These are phyloP conservation scores for Volvox carteri DNA, from an alignment of 163 green algal genomes.

Conservation along the genomic window DNA sequence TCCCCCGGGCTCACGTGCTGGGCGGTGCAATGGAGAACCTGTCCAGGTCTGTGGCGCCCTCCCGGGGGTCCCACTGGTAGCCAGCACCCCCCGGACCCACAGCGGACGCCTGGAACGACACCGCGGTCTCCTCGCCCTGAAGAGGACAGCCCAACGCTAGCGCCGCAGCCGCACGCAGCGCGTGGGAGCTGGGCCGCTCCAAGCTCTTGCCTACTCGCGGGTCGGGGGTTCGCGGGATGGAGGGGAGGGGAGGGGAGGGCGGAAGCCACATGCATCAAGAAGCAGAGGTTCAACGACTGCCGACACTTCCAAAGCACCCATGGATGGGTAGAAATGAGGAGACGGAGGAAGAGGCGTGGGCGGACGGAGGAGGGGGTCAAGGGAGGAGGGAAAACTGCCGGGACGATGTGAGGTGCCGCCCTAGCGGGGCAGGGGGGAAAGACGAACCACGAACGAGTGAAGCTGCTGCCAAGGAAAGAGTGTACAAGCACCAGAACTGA, in stretches of 20 bases:
- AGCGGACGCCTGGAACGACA: slow-evolving; percentile 14
- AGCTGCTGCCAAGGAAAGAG: too few relatives aligned
- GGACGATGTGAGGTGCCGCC: too few relatives aligned
- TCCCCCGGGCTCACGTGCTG: neutral
- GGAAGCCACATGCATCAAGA: too few relatives aligned
- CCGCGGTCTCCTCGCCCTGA: slow-evolving; percentile 29
- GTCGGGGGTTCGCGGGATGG: neutral
- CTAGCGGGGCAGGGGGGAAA: too few relatives aligned
- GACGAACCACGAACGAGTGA: too few relatives aligned
- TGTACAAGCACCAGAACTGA: too few relatives aligned
- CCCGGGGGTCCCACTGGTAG: slow-evolving; percentile 66
- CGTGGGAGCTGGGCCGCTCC: slow-evolving; percentile 32
- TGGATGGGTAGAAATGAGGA: neutral
- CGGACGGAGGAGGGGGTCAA: neutral
- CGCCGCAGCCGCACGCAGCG: slow-evolving; percentile 41
- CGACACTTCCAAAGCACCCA: too few relatives aligned
- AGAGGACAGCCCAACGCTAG: slow-evolving; percentile 44
- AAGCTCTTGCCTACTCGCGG: slow-evolving; percentile 32
- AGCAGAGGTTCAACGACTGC: too few relatives aligned
- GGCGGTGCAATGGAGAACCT: slow-evolving; percentile 67
- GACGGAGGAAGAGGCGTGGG: neutral
- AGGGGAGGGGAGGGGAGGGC: neutral
- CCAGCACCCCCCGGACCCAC: slow-evolving; percentile 69
- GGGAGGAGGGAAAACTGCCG: neutral
- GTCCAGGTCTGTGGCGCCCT: slow-evolving; percentile 34